Percentiles rank a stretch among this genome's conserved stretches.
These are phyloP conservation scores for Sporobolomyces roseus DNA, from an alignment of 768 basidiomycete genomes.

Conservation along the genomic window DNA sequence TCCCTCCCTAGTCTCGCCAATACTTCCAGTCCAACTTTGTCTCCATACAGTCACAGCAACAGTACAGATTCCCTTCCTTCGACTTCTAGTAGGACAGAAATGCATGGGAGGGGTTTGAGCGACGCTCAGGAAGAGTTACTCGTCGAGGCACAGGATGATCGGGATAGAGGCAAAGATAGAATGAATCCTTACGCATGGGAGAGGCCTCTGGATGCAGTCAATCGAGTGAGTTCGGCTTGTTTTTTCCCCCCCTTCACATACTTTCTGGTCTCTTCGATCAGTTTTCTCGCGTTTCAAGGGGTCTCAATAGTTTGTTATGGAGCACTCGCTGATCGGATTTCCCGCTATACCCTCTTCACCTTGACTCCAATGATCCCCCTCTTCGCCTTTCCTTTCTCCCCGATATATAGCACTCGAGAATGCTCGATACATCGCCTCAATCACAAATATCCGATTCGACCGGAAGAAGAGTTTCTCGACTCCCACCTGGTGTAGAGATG, in stretches of 20 bases:
- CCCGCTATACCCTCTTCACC: too few species aligned
- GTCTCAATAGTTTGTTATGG: too few species aligned
- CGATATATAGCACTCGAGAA: slow-evolving; percentile 28
- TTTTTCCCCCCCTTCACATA: background rate
- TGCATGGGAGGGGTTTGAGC: slow-evolving; percentile 13
- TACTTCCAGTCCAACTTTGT: background rate
- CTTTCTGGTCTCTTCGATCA: too few species aligned
- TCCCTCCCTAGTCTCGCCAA: background rate
- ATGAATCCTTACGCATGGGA: slow-evolving; percentile 35
- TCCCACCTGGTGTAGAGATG: slow-evolving; percentile 34
- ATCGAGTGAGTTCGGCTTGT: slow-evolving; percentile 17
- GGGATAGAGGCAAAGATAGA: slow-evolving; percentile 1
- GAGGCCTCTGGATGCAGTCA: slow-evolving; percentile 33
- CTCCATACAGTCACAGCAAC: background rate
- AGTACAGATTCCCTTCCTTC: background rate
- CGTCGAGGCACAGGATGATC: slow-evolving; percentile 13
- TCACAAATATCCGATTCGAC: background rate
- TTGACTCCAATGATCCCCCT: too few species aligned
- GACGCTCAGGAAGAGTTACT: slow-evolving; percentile 35
- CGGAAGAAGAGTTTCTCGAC: slow-evolving; percentile 21
- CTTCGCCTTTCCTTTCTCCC: background rate
- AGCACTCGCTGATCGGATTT: too few species aligned
- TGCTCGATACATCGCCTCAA: slow-evolving; percentile 29
- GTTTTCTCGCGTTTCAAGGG: slow-evolving; percentile 2
- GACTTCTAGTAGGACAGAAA: background rate